Base-by-base conservation (phyloP, 2,329 filamentous ascomycete genomes). In the Sphaerostilbella broomeana region DNA sequence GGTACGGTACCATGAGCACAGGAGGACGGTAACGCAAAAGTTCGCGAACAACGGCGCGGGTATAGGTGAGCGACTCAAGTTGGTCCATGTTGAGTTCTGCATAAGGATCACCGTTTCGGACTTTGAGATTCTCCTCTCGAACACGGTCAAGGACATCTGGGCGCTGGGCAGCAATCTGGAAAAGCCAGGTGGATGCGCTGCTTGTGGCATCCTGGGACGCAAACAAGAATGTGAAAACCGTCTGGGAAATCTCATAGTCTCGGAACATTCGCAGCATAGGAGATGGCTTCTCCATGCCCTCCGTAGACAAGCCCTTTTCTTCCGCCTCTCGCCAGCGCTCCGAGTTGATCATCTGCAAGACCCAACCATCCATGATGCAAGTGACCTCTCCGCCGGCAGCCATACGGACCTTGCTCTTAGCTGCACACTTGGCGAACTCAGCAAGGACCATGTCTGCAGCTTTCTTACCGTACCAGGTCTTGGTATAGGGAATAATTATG, bases 381-480 rank as follows among this genome's bases (percentile, higher is more conserved):
- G 81, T 83, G 42, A 90, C 69, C 43, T 90, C 79, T 48, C 87
- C 89, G 55, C 89, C 90, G 39, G 86, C 82, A 53, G 81, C 80
- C 85, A 97, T 94, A 52, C 86, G 82, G 46, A 87, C 82, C 72
- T 92, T 95, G 66, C 85, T 84, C 73, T 95, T 95, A 47, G 87
- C 86, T 32, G 90, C 85, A 58, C 90, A 95, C 65, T 87, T 89
- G 59, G 83, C 69, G 58, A 97, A 97, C 61, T 95, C 89, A 34
- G 74, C 75, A 49, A 97, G 72, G 22, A 95, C 87, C 81, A 94
- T 87, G 56, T 95, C 86, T 43, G 90, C 81, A 20, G 88, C 87
- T 69, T 89, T 94, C 75, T 95, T 95, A 54, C 90, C 92, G 58
- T 94, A 94, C 88, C 88, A 97, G 5, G 88, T 88, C 71, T 88